Evolutionary conservation across 495 filamentous ascomycete species (phyloP).

Genomic region (Elaphomyces granulatus): DNA sequence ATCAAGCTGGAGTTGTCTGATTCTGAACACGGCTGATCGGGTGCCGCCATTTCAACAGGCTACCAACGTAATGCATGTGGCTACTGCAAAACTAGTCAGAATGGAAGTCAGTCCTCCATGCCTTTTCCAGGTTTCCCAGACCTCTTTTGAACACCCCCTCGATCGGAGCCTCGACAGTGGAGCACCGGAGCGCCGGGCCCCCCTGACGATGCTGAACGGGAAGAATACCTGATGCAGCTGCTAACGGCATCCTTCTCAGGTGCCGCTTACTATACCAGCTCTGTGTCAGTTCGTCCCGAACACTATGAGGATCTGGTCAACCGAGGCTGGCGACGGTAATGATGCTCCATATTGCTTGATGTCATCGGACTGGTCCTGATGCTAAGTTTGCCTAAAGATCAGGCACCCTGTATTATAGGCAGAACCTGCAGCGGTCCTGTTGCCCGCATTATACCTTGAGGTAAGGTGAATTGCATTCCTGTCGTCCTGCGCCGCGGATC

Average conservation of each 20-base stretch:
- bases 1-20: too few relatives aligned
- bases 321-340: slow-evolving; percentile 81
- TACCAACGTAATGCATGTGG: slow-evolving; percentile 40
- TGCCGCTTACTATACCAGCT: slow-evolving; percentile 66
- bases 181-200: too few relatives aligned
- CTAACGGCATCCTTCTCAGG: slow-evolving; percentile 35
- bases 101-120: slow-evolving; percentile 33
- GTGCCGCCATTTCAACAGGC: slow-evolving; percentile 16
- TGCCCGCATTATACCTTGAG: slow-evolving; percentile 95
- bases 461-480: slow-evolving; percentile 18
- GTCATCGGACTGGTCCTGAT: neutral
- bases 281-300: slow-evolving; percentile 47
- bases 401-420: slow-evolving; percentile 80
- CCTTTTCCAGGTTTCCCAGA: neutral
- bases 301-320: slow-evolving; percentile 76
- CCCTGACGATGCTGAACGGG: too few relatives aligned
- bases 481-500: slow-evolving; percentile 1
- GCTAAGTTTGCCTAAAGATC: slow-evolving; percentile 30
- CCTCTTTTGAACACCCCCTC: too few relatives aligned
- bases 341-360: slow-evolving; percentile 9
- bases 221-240: slow-evolving; percentile 1
- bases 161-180: too few relatives aligned
- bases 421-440: slow-evolving; percentile 66
- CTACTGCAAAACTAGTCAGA: slow-evolving; percentile 40
- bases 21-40: neutral